Conservation (phyloP, 257 asterid genomes). For the Scutellaria barbata region DNA sequence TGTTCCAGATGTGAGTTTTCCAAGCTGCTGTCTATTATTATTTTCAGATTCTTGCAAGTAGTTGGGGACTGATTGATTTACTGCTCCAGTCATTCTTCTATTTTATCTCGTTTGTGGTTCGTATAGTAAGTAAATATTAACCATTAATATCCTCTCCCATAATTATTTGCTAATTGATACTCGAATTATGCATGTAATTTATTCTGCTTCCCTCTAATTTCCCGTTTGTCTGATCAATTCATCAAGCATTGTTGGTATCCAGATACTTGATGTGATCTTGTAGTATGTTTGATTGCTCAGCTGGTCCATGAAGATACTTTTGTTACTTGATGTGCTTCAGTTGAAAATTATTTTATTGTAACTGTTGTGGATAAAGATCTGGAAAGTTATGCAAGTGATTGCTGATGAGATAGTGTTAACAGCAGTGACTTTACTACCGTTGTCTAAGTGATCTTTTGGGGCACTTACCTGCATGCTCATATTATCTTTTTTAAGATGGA, state of each 20-base stretch:
- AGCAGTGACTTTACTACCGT: not conserved
- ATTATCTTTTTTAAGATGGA: not conserved
- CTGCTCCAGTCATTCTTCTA: not conserved
- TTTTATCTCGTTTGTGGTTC: not conserved
- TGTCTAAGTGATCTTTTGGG: not conserved
- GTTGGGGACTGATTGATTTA: not conserved
- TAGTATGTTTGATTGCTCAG: not conserved
- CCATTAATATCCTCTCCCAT: not conserved
- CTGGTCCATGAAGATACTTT: not conserved
- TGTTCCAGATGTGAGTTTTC: constrained; percentile 82
- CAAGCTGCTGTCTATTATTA: constrained; percentile 3
- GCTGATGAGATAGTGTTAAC: not conserved
- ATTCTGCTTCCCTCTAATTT: not conserved
- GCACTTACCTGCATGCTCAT: not conserved
- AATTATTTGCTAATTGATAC: not conserved
- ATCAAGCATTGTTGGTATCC: not conserved
- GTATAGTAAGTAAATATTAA: not conserved
- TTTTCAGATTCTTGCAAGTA: constrained; percentile 17
- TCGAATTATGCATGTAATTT: not conserved
- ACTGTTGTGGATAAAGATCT: not conserved
- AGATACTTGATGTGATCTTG: not conserved
- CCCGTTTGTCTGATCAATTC: not conserved
- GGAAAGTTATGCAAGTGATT: not conserved
- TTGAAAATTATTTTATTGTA: not conserved
- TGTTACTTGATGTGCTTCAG: not conserved